phyloP scores from a whole-genome alignment of 192 early-diverging fungal species.

The Gigaspora rosea region DNA sequence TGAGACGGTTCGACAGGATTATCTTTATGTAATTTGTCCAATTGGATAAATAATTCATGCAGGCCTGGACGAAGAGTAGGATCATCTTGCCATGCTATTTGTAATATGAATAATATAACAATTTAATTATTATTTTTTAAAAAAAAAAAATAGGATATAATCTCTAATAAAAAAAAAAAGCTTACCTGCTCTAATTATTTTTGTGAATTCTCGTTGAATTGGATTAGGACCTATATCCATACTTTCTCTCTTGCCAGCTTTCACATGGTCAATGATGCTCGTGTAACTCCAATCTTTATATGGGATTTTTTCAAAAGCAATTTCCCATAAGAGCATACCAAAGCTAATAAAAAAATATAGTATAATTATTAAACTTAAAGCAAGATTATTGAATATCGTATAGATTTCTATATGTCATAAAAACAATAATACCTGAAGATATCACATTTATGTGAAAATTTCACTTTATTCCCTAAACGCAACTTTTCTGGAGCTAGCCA shows the following conservation, averaged over 20 bases:
- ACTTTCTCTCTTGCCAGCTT: constrained; percentile 11
- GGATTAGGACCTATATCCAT: not conserved
- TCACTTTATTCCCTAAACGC: not conserved
- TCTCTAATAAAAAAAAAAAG: not conserved
- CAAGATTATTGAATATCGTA: not conserved
- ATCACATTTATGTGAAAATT: constrained; percentile 24
- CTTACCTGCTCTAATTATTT: constrained; percentile 9
- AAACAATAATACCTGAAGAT: constrained; percentile 13
- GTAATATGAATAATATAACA: not conserved
- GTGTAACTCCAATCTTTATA: constrained; percentile 19
- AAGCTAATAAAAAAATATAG: not conserved
- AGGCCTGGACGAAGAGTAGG: not conserved
- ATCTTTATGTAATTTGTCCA: not conserved
- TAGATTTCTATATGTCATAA: not conserved
- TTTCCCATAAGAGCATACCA: constrained; percentile 27
- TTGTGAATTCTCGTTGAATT: not conserved
- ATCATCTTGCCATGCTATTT: constrained; percentile 20
- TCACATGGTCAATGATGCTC: constrained; percentile 15
- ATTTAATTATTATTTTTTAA: not conserved
- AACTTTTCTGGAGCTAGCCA: constrained; percentile 28
- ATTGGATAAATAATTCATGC: constrained; percentile 9
- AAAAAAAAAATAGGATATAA: not conserved
- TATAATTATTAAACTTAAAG: no score
- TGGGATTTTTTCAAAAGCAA: constrained; percentile 13
- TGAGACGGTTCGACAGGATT: not conserved